Conservation (phyloP, 116 monocot genomes). For the Trichopus zeylanicus region DNA sequence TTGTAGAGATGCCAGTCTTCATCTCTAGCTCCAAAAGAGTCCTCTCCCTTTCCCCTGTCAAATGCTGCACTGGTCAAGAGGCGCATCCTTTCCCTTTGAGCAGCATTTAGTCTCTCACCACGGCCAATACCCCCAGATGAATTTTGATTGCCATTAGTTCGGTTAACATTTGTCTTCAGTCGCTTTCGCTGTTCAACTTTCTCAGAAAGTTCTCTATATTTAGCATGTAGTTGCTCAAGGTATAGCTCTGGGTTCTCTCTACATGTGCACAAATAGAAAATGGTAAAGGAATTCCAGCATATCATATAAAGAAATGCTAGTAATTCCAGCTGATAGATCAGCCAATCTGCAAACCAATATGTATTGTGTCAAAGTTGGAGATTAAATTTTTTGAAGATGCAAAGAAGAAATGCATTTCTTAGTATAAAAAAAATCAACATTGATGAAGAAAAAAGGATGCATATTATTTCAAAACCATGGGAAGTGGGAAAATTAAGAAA, state of each 20-base stretch:
- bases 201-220: constrained; percentile 72
- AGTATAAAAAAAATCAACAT: no score
- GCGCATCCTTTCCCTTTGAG: constrained; percentile 96
- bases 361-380: no score
- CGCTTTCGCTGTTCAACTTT: constrained; percentile 78
- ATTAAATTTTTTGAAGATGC: no score
- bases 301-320: neutral
- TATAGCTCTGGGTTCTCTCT: constrained; percentile 94
- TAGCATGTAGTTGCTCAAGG: constrained; percentile 59
- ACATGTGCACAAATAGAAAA: constrained; percentile 2
- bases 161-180: constrained; percentile 53
- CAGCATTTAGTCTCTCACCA: constrained; percentile 84
- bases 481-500: neutral
- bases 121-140: constrained; percentile 62
- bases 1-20: constrained; percentile 98
- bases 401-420: no score
- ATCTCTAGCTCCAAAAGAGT: constrained; percentile 91
- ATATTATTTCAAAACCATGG: no score
- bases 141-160: constrained; percentile 56
- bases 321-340: no score
- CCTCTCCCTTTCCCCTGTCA: constrained; percentile 96
- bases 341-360: no score
- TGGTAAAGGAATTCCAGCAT: neutral
- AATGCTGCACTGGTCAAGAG: constrained; percentile 88
- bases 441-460: no score